These are phyloP conservation scores for Schizophyllum commune DNA, from an alignment of 1,284 basidiomycete genomes.

Conservation along the genomic window DNA sequence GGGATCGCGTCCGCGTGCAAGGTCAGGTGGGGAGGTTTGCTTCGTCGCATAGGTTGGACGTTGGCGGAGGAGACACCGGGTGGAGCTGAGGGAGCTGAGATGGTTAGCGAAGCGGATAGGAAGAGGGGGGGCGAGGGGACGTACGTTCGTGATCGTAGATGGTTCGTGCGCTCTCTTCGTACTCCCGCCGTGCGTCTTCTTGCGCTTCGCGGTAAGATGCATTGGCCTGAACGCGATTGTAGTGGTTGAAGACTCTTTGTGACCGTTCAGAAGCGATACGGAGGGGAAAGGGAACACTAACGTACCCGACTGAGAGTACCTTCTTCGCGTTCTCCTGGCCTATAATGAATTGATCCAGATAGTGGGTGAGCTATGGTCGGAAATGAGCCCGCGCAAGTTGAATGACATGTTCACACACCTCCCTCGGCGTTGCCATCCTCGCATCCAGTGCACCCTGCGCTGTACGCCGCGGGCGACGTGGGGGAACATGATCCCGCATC, in stretches of 20 bases:
- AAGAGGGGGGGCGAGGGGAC: background rate
- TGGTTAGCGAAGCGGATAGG: background rate
- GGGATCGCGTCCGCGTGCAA: background rate
- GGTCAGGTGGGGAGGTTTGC: background rate
- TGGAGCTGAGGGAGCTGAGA: constrained; percentile 16
- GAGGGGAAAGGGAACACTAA: no score
- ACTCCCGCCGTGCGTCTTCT: constrained; percentile 23
- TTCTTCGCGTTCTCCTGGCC: constrained; percentile 92
- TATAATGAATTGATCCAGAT: constrained; percentile 85
- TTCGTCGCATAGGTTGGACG: constrained; percentile 40
- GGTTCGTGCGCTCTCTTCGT: constrained; percentile 4
- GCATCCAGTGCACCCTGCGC: background rate
- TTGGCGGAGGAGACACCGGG: constrained; percentile 42
- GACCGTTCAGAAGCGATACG: no score
- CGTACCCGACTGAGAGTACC: constrained; percentile 84
- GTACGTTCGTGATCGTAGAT: background rate
- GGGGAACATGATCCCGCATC: background rate
- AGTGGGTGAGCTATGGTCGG: constrained; percentile 62
- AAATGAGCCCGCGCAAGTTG: background rate
- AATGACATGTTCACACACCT: background rate
- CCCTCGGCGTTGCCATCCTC: background rate
- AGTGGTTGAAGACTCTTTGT: constrained; percentile 84
- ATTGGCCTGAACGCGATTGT: constrained; percentile 73
- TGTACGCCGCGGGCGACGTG: background rate
- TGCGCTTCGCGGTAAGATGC: constrained; percentile 41